A percentile compares a stretch with the other conserved stretches of the same genome.
Conservation (phyloP, 345 rosid genomes). For the Firmiana major region DNA sequence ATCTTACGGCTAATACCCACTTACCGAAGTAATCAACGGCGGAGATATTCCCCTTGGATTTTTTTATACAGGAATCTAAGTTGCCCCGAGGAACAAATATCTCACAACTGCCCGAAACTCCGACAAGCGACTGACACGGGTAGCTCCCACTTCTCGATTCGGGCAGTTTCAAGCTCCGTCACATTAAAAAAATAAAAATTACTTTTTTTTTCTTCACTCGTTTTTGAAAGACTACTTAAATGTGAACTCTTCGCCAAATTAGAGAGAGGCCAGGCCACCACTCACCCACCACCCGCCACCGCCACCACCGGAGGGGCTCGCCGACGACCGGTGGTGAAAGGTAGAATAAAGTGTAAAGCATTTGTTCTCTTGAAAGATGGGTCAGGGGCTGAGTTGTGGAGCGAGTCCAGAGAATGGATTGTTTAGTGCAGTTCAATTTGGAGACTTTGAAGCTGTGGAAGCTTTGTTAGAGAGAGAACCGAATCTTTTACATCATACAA, state of each 20-base stretch:
- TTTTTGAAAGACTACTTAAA: conserved; percentile 29
- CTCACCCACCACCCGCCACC: conserved; percentile 17
- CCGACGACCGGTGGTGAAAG: conserved; percentile 47
- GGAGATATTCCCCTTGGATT: neutral
- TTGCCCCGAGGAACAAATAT: conserved; percentile 1
- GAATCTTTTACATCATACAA: conserved; percentile 46
- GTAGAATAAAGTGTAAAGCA: neutral
- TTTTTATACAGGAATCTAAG: neutral
- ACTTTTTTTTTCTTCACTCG: conserved; percentile 3
- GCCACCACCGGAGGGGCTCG: conserved; percentile 34
- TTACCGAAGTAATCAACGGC: neutral
- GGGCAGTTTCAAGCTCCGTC: conserved; percentile 52
- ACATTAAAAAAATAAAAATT: neutral
- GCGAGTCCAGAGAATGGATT: conserved; percentile 63
- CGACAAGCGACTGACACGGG: conserved; percentile 8
- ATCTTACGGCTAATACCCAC: neutral
- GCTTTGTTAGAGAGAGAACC: conserved; percentile 54
- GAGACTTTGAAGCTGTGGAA: conserved; percentile 50
- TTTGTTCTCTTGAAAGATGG: conserved; percentile 41
- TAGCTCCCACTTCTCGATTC: conserved; percentile 19
- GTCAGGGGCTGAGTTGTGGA: conserved; percentile 89
- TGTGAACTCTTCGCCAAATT: conserved; percentile 31
- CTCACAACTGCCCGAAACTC: conserved; percentile 12
- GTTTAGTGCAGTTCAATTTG: conserved; percentile 71
- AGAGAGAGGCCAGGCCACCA: neutral